Conservation (phyloP, 1,139 yeast genomes). For the Taphrina sp. region DNA sequence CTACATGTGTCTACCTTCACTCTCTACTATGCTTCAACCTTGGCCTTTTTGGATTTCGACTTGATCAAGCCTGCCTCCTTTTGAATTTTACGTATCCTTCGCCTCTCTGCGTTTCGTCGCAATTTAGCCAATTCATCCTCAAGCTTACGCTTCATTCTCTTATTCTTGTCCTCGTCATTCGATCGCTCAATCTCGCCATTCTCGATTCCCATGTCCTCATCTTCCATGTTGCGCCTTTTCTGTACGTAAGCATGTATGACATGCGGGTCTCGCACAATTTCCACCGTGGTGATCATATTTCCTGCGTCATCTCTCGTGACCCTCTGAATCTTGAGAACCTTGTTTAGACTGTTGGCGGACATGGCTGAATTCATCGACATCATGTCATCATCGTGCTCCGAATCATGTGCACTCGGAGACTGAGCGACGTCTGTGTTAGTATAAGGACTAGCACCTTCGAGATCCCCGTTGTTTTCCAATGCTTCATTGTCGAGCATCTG, state of each 20-base stretch:
- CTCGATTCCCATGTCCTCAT: constrained; percentile 53
- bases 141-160: constrained; percentile 70
- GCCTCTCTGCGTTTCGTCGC: constrained; percentile 68
- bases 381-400: constrained; percentile 44
- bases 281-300: constrained; percentile 68
- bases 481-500: constrained; percentile 46
- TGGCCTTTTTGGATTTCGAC: constrained; percentile 6
- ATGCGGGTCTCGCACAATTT: constrained; percentile 76
- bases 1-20: not conserved
- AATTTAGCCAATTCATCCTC: constrained; percentile 83
- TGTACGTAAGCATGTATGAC: constrained; percentile 82
- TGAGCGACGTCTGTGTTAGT: constrained; percentile 23
- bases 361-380: constrained; percentile 41
- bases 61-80: constrained; percentile 39
- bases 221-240: constrained; percentile 75
- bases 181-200: constrained; percentile 57
- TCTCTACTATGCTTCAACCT: constrained; percentile 9
- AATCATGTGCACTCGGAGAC: constrained; percentile 41
- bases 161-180: constrained; percentile 80
- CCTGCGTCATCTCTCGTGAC: constrained; percentile 82
- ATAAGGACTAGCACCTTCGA: constrained; percentile 17
- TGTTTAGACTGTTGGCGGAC: constrained; percentile 41
- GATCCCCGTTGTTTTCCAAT: constrained; percentile 12
- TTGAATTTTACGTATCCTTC: constrained; percentile 56
- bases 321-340: constrained; percentile 72